A percentile compares a stretch with the other conserved stretches of the same genome.
phyloP scores from a whole-genome alignment of 2,329 filamentous ascomycete species.

The Trichoderma semiorbis region DNA sequence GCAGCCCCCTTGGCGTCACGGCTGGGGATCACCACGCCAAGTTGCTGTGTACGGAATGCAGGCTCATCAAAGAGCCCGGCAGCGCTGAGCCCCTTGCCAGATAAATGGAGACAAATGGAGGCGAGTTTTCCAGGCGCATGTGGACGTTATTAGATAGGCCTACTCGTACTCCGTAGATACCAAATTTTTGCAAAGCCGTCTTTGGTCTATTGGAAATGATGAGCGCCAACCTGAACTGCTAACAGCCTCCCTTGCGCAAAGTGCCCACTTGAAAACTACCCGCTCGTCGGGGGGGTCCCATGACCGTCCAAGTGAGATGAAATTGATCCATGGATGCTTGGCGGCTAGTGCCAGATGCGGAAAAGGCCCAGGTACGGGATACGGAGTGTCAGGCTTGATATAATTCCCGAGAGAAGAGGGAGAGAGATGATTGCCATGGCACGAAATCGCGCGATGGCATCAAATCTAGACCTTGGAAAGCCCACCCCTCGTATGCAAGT shows the following conservation, averaged over 20 bases:
- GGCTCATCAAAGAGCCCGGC: neutral
- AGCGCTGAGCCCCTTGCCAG: neutral
- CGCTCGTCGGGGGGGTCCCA: conserved; percentile 12
- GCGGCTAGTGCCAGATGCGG: neutral
- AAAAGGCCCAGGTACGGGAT: conserved; percentile 1
- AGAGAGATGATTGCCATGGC: neutral
- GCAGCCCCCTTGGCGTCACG: conserved; percentile 3
- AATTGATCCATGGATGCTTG: neutral
- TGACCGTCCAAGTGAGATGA: neutral
- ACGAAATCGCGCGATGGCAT: neutral
- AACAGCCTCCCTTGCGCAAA: neutral
- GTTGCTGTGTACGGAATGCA: neutral
- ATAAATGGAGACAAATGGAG: neutral
- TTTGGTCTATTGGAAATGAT: neutral
- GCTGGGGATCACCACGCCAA: neutral
- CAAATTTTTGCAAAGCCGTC: neutral
- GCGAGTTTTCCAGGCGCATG: neutral
- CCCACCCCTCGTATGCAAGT: neutral
- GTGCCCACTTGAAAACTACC: neutral
- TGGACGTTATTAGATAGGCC: neutral
- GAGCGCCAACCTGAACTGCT: neutral
- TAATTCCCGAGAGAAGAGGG: conserved; percentile 5
- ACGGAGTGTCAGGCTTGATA: conserved; percentile 4
- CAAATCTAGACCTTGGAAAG: neutral
- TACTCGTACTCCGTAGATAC: neutral